These are phyloP conservation scores for Acacia melanoxylon DNA, from an alignment of 306 rosid species.

Conservation along the genomic window DNA sequence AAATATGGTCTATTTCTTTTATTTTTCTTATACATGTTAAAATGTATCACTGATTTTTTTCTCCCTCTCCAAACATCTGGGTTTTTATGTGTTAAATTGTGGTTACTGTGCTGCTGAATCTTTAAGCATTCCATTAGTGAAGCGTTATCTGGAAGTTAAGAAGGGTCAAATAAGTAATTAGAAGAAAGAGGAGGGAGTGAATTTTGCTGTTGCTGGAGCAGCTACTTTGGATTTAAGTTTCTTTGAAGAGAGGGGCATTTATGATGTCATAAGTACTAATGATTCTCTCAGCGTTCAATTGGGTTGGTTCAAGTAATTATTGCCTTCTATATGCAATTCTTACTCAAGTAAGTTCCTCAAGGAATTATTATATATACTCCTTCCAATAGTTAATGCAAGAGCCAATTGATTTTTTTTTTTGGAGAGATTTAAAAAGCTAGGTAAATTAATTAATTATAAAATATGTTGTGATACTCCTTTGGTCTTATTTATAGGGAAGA, in stretches of 20 bases:
- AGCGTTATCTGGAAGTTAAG: neutral
- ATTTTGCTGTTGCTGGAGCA: constrained; percentile 43
- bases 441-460: too few relatives aligned
- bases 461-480: too few relatives aligned
- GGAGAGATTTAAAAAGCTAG: too few relatives aligned
- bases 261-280: neutral
- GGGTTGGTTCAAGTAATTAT: constrained; percentile 51
- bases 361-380: too few relatives aligned
- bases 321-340: constrained; percentile 37
- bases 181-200: neutral
- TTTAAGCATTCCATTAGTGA: neutral
- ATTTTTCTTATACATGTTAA: neutral
- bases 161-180: neutral
- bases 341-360: constrained; percentile 29
- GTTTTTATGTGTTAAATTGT: neutral
- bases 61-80: neutral
- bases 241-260: constrained; percentile 35
- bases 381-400: too few relatives aligned
- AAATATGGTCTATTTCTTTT: neutral
- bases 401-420: too few relatives aligned
- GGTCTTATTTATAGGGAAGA: too few relatives aligned
- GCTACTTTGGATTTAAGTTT: constrained; percentile 41
- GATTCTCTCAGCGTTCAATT: constrained; percentile 45
- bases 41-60: neutral
- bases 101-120: neutral